These are phyloP conservation scores for Coccomyxa sp. DNA, from an alignment of 139 green algal species.

Conservation along the genomic window DNA sequence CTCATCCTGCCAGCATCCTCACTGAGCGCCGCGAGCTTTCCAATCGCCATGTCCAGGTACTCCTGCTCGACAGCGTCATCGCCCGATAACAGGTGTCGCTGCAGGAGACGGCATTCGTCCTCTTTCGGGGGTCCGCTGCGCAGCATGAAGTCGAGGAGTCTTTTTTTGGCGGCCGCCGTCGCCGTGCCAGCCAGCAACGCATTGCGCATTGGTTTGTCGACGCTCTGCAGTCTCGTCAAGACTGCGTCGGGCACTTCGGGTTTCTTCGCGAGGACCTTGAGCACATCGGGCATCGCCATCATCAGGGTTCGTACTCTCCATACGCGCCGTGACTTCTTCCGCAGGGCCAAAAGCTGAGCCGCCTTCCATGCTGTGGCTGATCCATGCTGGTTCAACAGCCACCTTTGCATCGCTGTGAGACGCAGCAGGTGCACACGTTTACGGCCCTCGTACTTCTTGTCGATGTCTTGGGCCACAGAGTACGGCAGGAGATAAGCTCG, in stretches of 20 bases:
- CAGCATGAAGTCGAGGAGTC: background rate
- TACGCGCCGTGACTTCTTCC: background rate
- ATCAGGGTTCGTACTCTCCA: background rate
- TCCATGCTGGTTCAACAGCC: background rate
- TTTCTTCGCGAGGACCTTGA: background rate
- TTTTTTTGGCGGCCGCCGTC: background rate
- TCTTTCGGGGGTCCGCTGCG: background rate
- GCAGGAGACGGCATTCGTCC: background rate
- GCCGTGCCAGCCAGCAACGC: background rate
- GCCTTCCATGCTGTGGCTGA: background rate
- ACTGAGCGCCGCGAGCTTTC: background rate
- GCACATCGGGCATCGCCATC: background rate
- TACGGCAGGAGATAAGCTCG: background rate
- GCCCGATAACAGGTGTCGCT: background rate
- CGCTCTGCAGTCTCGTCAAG: background rate
- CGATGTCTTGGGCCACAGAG: background rate
- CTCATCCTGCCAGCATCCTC: background rate
- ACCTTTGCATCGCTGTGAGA: background rate
- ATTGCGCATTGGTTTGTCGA: background rate
- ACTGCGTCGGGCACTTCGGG: background rate
- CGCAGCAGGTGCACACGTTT: background rate
- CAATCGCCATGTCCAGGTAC: background rate
- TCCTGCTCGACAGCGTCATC: background rate
- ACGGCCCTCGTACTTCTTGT: background rate
- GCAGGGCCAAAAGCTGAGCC: background rate